Percentiles rank a stretch among this genome's conserved stretches.
These are phyloP conservation scores for Rhodamnia rubescens DNA, from an alignment of 345 rosid genomes.

Conservation along the genomic window DNA sequence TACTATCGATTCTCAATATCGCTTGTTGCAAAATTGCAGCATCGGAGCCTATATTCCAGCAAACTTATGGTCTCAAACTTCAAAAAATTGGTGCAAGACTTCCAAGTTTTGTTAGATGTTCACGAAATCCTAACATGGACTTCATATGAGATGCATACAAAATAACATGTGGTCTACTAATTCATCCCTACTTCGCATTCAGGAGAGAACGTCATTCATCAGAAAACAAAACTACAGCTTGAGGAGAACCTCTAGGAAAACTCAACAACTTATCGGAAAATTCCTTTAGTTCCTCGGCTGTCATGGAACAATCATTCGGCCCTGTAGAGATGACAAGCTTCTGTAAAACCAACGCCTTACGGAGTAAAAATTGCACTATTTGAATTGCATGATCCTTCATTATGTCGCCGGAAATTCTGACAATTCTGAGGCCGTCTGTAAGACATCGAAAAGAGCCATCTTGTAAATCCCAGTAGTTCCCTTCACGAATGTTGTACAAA, in stretches of 20 bases:
- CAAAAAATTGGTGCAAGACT: no score
- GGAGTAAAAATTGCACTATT: not conserved
- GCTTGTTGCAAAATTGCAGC: no score
- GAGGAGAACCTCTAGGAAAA: constrained; percentile 1
- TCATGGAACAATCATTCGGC: not conserved
- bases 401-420: not conserved
- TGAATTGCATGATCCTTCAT: not conserved
- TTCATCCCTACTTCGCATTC: not conserved
- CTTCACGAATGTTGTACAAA: not conserved
- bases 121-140: no score
- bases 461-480: not conserved
- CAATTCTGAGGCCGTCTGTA: not conserved
- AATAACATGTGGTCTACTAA: no score
- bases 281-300: not conserved
- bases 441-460: not conserved
- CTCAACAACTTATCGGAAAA: not conserved
- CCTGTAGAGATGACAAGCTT: not conserved
- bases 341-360: not conserved
- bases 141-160: no score
- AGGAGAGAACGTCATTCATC: not conserved
- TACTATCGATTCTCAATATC: no score
- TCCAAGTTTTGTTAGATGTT: not conserved
- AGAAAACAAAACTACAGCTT: not conserved
- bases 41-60: no score
- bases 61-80: no score